A percentile compares a stretch with the other conserved stretches of the same genome.
phyloP scores from a whole-genome alignment of 371 early-diverging fungal species.

The Entomophthora muscae region DNA sequence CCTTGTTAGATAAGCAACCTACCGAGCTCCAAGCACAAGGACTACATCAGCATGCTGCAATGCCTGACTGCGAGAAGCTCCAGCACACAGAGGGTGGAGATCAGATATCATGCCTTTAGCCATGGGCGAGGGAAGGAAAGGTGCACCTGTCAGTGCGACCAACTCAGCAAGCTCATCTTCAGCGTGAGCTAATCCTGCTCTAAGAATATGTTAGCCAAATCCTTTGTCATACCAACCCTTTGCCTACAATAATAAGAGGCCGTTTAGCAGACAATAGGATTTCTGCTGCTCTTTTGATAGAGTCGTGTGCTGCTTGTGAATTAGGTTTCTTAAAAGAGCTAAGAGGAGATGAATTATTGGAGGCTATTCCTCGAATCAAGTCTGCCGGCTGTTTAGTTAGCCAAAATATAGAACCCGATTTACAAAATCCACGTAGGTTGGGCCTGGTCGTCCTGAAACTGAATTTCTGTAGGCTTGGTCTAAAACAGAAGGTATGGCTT shows the following conservation, averaged over 20 bases:
- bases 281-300: slow-evolving; percentile 16
- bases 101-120: slow-evolving; percentile 51
- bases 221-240: slow-evolving; percentile 48
- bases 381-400: slow-evolving; percentile 31
- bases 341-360: slow-evolving; percentile 14
- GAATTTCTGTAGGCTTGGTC: slow-evolving; percentile 35
- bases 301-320: slow-evolving; percentile 25
- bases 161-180: slow-evolving; percentile 36
- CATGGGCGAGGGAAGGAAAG: slow-evolving; percentile 70
- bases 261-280: slow-evolving; percentile 24
- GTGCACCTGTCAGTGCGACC: slow-evolving; percentile 31
- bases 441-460: slow-evolving; percentile 47
- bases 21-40: slow-evolving; percentile 46
- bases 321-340: slow-evolving; percentile 16
- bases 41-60: slow-evolving; percentile 50
- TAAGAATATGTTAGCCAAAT: no score
- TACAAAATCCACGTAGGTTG: slow-evolving; percentile 46
- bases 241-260: slow-evolving; percentile 56
- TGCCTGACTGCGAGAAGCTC: slow-evolving; percentile 53
- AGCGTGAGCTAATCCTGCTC: slow-evolving; percentile 36
- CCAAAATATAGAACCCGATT: not conserved
- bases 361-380: slow-evolving; percentile 29
- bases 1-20: not conserved
- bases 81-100: slow-evolving; percentile 33
- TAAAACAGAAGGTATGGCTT: slow-evolving; percentile 30